Evolutionary conservation across 139 green algal species (phyloP).

Genomic region (Haematococcus lacustris): DNA sequence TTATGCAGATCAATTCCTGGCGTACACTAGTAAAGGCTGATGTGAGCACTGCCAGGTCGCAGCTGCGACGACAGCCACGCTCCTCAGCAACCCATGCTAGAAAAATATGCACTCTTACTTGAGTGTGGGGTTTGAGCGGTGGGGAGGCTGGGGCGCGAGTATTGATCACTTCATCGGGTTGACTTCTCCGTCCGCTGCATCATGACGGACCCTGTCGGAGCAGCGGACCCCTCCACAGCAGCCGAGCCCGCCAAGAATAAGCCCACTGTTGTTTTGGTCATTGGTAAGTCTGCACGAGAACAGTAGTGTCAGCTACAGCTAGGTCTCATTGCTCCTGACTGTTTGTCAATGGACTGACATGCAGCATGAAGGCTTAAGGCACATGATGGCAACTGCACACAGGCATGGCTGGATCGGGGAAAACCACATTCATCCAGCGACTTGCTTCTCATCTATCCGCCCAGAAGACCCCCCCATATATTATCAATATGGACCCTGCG

Average conservation of each 20-base stretch:
- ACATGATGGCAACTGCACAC: background rate
- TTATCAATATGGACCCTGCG: constrained; percentile 96
- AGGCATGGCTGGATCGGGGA: constrained; percentile 96
- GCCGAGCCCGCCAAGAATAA: constrained; percentile 11
- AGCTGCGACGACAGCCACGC: background rate
- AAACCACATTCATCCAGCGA: constrained; percentile 93
- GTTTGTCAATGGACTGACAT: background rate
- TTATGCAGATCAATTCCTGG: background rate
- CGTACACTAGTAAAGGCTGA: background rate
- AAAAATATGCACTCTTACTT: background rate
- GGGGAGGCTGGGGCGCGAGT: background rate
- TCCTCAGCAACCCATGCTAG: background rate
- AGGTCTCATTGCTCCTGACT: background rate
- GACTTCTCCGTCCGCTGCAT: too few relatives aligned
- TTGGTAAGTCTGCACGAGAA: constrained; percentile 23
- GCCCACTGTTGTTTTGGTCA: constrained; percentile 41
- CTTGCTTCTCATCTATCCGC: constrained; percentile 72
- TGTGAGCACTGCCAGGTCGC: background rate
- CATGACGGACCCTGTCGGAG: too few relatives aligned
- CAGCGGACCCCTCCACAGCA: background rate
- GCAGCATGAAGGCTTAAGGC: background rate
- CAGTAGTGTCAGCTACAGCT: background rate
- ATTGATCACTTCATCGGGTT: background rate
- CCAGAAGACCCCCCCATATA: constrained; percentile 56
- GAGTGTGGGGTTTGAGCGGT: background rate